A percentile compares a stretch with the other conserved stretches of the same genome.
Evolutionary conservation across 2,329 filamentous ascomycete genomes (phyloP).

Genomic region (Cladobotryum protrusum): DNA sequence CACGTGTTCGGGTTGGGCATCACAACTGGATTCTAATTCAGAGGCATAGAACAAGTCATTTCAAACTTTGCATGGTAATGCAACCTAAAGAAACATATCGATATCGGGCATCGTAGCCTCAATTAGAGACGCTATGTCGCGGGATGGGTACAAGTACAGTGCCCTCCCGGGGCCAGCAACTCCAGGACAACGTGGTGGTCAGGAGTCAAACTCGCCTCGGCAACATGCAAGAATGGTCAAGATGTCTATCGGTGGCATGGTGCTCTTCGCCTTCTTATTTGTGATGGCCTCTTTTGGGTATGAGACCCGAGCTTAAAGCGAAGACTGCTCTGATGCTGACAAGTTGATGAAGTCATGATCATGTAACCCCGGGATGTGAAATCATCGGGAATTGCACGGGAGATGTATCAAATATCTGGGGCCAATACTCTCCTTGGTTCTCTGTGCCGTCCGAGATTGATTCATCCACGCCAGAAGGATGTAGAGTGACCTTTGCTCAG

Average conservation of each 20-base stretch:
- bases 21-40: no score
- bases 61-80: no score
- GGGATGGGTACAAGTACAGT: slow-evolving; percentile 23
- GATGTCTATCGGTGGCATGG: slow-evolving; percentile 13
- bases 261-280: slow-evolving; percentile 14
- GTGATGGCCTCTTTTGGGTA: slow-evolving; percentile 15
- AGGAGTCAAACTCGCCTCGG: not conserved
- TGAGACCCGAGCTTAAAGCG: not conserved
- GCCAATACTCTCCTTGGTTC: slow-evolving; percentile 84
- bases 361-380: slow-evolving; percentile 18
- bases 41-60: no score
- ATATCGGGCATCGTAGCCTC: slow-evolving; percentile 13
- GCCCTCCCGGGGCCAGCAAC: slow-evolving; percentile 18
- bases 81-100: not conserved
- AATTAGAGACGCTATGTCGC: slow-evolving; percentile 14
- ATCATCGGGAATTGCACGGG: slow-evolving; percentile 42
- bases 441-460: slow-evolving; percentile 62
- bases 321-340: no score
- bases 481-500: slow-evolving; percentile 72
- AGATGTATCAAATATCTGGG: slow-evolving; percentile 64
- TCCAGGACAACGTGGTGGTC: not conserved
- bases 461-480: slow-evolving; percentile 55
- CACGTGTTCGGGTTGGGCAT: no score
- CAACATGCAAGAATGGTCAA: slow-evolving; percentile 12
- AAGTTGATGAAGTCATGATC: not conserved